Evolutionary conservation across 208 protist genomes (phyloP), one percentile per base, ranked within the genome.

Genomic region (Leishmania aethiopica): DNA sequence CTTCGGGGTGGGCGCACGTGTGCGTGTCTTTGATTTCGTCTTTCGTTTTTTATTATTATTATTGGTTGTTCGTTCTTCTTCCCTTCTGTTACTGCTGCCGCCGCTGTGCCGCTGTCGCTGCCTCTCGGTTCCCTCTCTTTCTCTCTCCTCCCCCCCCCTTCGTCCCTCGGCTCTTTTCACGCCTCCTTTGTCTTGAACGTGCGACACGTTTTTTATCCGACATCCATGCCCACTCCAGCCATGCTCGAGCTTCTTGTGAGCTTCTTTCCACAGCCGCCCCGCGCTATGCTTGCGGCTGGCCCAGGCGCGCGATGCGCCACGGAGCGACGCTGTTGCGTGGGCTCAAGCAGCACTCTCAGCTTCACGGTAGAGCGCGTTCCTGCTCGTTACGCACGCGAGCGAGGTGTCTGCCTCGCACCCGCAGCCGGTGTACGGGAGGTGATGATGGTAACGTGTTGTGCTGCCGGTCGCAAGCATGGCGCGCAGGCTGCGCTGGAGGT

Each of bases 371-470:
- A 80, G 49, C 78, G 73, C 0, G 10, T 83, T 32, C 11, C 42
- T 42, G 62, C 57, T 49, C 28, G 8, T 22, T 6, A 37, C 2
- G 83, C 78, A 25, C 35, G 45, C 11, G 53, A 57, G 45, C 13
- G 47, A 2, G 67, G n/a, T 2, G 22, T 80, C 10, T 83, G 73
- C 32, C 75, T 83, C 19, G 66, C 67, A 2, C 74, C 75, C 4
- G 15, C 42, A 7, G 28, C 2, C 11, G 45, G 25, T 5, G 35
- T 76, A 60, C 19, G 40, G 57, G 83, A 86, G 55, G 78, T 83
- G 66, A 28, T 86, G 64, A 53, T 86, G n/a, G 78, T 86, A 4
- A 78, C 67, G 19, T 37, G 73, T 37, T 55, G 55, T 1, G 37
- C 32, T 1, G 13, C 47, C 7, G 47, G 35, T 4, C 17, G 40